Base-by-base conservation (phyloP, 768 basidiomycete genomes). In the Zangia roseola region DNA sequence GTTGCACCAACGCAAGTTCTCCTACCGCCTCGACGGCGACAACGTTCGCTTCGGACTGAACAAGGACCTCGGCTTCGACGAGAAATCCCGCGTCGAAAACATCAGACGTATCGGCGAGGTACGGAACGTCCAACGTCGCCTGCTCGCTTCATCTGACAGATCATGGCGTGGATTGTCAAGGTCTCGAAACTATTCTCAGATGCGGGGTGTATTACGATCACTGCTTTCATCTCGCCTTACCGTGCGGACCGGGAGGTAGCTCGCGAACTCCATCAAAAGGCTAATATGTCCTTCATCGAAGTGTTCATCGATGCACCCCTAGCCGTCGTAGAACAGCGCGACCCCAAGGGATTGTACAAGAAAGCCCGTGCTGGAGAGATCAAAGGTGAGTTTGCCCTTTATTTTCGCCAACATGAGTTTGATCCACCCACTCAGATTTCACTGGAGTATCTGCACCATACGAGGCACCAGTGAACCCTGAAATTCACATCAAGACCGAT, bases 151-250 rank as follows among this genome's bases (percentile, higher is more conserved):
- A 59, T 43, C 56, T 60, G 38, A 49, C n/a, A 19, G 33, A 44
- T 53, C 24, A 37, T 23, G 30, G 5, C 31, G 5, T 31, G 16
- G 7, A 33, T 38, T 17, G 14, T 6, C 42, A 60, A 95, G 93
- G 94, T 99, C 41, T 86, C 97, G 39, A 94, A 92, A 67, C 76
- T 98, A 35, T 97, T 99, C 69, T 83, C 94, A 17, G 90, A 94
- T 61, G 81, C 94, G 4, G 86, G 82, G 26, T 89, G 87, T 58
- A 78, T 97, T 56, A 77, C 89, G 16, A 77, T 97, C 64, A 95
- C 97, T 16, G 94, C 97, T 12, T 99, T 99, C 74, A 99, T 99
- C 69, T 98, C 97, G 1, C 97, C 97, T n/a, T 97, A 98, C 71
- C 77, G 81, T 41, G 79, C 83, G 13, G 95, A 99, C 74, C 84